A percentile compares a stretch with the other conserved stretches of the same genome.
These are phyloP conservation scores for Cladorrhinum sp. DNA, from an alignment of 2,329 filamentous ascomycete species.

Conservation along the genomic window DNA sequence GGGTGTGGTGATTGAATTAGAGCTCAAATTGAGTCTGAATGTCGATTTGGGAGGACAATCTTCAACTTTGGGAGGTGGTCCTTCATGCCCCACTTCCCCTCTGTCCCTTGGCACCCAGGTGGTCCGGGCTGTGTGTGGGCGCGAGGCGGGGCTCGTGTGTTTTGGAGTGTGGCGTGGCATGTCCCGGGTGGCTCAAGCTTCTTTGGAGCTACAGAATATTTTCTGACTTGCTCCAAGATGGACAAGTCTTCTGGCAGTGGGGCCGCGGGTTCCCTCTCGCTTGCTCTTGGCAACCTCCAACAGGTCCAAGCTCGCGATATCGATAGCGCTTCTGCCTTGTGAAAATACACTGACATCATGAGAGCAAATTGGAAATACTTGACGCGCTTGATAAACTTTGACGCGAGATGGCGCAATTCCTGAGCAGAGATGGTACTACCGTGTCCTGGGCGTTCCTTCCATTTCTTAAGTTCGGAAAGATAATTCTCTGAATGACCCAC, in stretches of 20 bases:
- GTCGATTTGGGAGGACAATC: conserved; percentile 10
- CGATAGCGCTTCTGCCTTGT: neutral
- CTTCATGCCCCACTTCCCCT: neutral
- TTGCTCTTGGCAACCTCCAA: neutral
- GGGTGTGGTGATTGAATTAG: conserved; percentile 12
- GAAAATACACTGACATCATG: neutral
- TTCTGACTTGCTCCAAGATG: neutral
- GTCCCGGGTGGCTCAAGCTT: neutral
- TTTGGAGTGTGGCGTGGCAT: neutral
- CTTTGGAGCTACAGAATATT: neutral
- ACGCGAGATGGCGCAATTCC: neutral
- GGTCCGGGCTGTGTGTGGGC: neutral
- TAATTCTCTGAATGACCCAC: neutral
- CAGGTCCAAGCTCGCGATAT: too few species aligned
- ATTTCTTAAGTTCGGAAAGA: neutral
- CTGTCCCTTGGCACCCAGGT: neutral
- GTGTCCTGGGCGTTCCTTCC: neutral
- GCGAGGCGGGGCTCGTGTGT: neutral
- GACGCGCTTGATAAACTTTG: neutral
- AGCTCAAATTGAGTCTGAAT: conserved; percentile 9
- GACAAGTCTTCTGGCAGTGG: neutral
- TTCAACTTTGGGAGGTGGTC: conserved; percentile 12
- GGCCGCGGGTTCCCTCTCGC: neutral
- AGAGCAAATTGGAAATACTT: neutral
- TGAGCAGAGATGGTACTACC: too few species aligned